A percentile compares a stretch with the other conserved stretches of the same genome.
phyloP scores from a whole-genome alignment of 306 rosid genomes.

The Sicyos edulis region DNA sequence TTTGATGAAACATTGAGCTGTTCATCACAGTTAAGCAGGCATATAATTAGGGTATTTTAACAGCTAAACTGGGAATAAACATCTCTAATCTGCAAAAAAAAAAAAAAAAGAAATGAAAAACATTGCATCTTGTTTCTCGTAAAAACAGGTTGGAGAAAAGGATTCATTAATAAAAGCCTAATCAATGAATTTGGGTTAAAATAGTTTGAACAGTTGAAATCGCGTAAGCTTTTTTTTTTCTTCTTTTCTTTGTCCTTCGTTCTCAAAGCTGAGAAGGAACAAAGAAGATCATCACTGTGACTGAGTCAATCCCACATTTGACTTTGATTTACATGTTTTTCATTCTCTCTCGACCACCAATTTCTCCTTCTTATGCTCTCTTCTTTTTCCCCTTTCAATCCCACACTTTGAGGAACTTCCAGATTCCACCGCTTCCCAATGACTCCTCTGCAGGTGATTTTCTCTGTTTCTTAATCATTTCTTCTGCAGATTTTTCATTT shows the following conservation, averaged over 20 bases:
- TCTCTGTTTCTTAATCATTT: background rate
- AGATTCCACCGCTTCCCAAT: conserved; percentile 1
- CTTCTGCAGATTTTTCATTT: background rate
- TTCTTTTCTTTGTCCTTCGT: conserved; percentile 21
- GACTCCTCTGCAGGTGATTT: background rate
- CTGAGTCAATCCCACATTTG: conserved; percentile 6
- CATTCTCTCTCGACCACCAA: background rate
- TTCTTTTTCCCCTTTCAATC: background rate
- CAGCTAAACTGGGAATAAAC: background rate
- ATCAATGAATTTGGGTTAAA: conserved; percentile 34
- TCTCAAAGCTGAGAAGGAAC: conserved; percentile 29
- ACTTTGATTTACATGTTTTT: background rate
- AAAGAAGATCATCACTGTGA: conserved; percentile 7
- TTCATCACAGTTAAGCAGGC: background rate
- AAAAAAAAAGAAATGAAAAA: background rate
- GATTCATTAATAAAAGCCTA: background rate
- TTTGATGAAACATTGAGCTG: background rate
- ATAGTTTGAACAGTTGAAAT: conserved; percentile 56
- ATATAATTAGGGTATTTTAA: background rate
- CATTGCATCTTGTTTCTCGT: too few relatives aligned
- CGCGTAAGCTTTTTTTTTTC: conserved; percentile 29
- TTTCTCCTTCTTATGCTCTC: conserved; percentile 7
- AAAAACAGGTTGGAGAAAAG: background rate
- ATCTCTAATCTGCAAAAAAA: background rate
- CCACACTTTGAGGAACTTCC: background rate